Conservation (phyloP, 2,329 filamentous ascomycete species). For the Phaeosphaeriaceae sp. region DNA sequence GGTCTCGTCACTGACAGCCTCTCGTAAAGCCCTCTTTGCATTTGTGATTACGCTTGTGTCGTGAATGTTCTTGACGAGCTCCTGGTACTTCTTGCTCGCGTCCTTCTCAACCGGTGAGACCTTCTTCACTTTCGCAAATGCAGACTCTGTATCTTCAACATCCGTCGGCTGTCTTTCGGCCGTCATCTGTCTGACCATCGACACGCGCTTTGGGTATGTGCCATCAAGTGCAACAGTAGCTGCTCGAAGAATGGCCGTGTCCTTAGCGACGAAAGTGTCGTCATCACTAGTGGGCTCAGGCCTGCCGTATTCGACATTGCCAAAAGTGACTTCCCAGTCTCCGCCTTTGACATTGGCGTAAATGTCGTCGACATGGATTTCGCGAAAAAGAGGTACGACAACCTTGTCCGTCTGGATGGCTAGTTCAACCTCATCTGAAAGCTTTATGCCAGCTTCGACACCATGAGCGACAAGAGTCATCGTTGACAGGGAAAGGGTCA, state of each 20-base stretch:
- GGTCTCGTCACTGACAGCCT: slow-evolving; percentile 34
- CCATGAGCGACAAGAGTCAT: slow-evolving; percentile 60
- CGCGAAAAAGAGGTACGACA: slow-evolving; percentile 56
- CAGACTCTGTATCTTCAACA: slow-evolving; percentile 38
- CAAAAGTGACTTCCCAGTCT: slow-evolving; percentile 60
- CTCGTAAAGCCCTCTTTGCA: slow-evolving; percentile 31
- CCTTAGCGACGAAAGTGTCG: slow-evolving; percentile 51
- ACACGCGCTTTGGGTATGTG: slow-evolving; percentile 19
- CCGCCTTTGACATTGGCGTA: slow-evolving; percentile 63
- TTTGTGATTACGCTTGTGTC: slow-evolving; percentile 40
- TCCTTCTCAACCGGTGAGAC: slow-evolving; percentile 55
- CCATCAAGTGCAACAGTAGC: slow-evolving; percentile 38
- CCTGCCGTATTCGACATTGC: slow-evolving; percentile 32
- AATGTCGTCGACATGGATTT: slow-evolving; percentile 60
- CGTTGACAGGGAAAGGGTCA: slow-evolving; percentile 59
- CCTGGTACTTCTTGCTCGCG: slow-evolving; percentile 53
- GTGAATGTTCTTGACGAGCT: slow-evolving; percentile 46
- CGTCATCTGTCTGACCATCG: slow-evolving; percentile 48
- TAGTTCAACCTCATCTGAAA: slow-evolving; percentile 61
- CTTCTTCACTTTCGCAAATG: slow-evolving; percentile 50
- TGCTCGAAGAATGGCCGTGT: slow-evolving; percentile 56
- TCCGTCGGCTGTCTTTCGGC: slow-evolving; percentile 45
- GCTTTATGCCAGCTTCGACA: slow-evolving; percentile 61
- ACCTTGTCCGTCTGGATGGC: slow-evolving; percentile 60
- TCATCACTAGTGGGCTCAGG: slow-evolving; percentile 42